Base-by-base conservation (phyloP, 139 green algal genomes). In the Chlamydomonas schloesseri region DNA sequence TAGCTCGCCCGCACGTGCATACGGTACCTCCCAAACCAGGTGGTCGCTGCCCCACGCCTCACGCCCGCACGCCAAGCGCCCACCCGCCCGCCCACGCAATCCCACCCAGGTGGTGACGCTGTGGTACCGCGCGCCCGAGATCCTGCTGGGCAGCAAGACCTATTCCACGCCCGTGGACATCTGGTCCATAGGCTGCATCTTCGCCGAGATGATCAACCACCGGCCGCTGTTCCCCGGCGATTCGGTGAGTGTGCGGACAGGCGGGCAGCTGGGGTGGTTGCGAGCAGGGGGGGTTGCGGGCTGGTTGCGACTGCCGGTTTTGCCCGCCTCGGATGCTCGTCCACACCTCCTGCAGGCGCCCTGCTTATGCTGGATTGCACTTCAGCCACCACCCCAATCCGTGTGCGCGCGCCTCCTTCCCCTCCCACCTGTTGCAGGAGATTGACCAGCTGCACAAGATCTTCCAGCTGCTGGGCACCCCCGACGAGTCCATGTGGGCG, bases 131-230 rank as follows among this genome's bases (percentile, higher is more conserved):
- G 96, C 97, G 8, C 97, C 97, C 11, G 97, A 99, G 91, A 98
- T 99, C 88, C 91, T 99, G 84, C 93, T 99, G 60, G 98, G 97
- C n/a, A 89, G 91, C 73, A 98, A 96, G 71, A 95, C 96, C 50
- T 99, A 99, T 93, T 95, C 93, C 53, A 98, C 95, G 8, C 96
- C 96, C 0, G 98, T 99, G n/a, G 98, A 99, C 87, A 93, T 99
- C 17, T 99, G 98, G 98, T 97, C 91, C 81, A 96, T 98, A 33
- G 97, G 97, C 64, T 99, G 97, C 95, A 99, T 99, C 67, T 99
- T 99, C 92, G 97, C 96, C 36, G 97, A 99, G 91, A 98, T 99
- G 95, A 87, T 97, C n/a, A 97, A 92, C 86, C 87, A 93, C 69
- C 74, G 90, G 72, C 94, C 95, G 13, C 90, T 97, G 0, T 98